A percentile compares a stretch with the other conserved stretches of the same genome.
Evolutionary conservation across 1,284 basidiomycete genomes (phyloP).

Genomic region (Ganoderma meredithae): DNA sequence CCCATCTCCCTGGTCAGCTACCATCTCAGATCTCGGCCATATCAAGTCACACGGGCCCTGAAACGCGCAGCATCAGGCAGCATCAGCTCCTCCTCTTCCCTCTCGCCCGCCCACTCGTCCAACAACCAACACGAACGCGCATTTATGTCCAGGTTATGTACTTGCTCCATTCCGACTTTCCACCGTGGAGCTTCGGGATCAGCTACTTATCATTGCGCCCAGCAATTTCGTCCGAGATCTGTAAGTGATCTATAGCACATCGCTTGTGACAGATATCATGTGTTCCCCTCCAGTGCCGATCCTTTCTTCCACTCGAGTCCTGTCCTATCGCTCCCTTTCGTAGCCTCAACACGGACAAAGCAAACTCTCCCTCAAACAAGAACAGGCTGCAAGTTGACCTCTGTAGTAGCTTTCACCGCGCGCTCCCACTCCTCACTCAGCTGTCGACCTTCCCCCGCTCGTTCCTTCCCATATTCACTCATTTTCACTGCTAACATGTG

Average conservation of each 20-base stretch:
- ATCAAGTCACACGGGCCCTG: background rate
- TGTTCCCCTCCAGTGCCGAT: background rate
- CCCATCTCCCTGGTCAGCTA: background rate
- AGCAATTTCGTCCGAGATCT: constrained; percentile 6
- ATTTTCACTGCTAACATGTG: background rate
- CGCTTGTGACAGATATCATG: constrained; percentile 3
- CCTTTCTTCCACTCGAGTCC: background rate
- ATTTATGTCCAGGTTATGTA: background rate
- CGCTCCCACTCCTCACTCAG: background rate
- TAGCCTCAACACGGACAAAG: background rate
- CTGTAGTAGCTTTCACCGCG: no score
- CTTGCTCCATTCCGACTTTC: background rate
- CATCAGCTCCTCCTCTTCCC: background rate
- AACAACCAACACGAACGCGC: background rate
- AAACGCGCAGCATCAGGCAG: background rate
- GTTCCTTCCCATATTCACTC: background rate
- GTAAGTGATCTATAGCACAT: background rate
- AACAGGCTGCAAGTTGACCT: background rate
- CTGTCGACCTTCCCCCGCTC: background rate
- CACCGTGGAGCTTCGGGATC: background rate
- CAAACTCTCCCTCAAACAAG: background rate
- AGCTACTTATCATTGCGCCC: constrained; percentile 1
- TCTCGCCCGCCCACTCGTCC: background rate
- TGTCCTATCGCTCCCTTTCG: background rate
- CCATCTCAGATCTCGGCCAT: constrained; percentile 6